These are phyloP conservation scores for Tilletia walkeri DNA, from an alignment of 1,284 basidiomycete genomes.

Conservation along the genomic window DNA sequence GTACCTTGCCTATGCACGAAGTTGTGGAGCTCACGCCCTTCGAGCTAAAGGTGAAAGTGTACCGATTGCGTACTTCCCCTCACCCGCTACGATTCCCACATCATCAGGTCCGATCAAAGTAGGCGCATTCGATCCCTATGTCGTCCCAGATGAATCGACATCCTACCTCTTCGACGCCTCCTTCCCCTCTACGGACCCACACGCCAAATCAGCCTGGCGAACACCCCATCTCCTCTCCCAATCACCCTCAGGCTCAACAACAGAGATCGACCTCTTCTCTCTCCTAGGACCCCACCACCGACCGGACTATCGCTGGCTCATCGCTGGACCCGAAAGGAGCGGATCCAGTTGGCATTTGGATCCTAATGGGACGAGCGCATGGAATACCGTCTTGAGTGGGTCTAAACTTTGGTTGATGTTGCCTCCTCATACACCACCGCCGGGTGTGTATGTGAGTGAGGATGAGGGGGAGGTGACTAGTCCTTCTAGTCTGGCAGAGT, in stretches of 20 bases:
- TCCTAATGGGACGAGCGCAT: conserved; percentile 57
- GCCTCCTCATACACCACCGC: conserved; percentile 56
- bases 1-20: conserved; percentile 43
- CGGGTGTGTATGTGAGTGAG: conserved; percentile 57
- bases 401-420: conserved; percentile 58
- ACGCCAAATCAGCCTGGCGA: conserved; percentile 38
- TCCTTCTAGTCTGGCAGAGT: conserved; percentile 56
- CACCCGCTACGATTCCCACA: not conserved
- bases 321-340: conserved; percentile 44
- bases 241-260: conserved; percentile 17
- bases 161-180: conserved; percentile 50
- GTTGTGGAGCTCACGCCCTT: conserved; percentile 20
- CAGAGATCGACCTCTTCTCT: conserved; percentile 40
- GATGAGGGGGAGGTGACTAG: conserved; percentile 56
- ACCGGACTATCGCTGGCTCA: conserved; percentile 51
- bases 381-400: conserved; percentile 58
- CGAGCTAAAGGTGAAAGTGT: conserved; percentile 11
- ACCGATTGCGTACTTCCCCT: conserved; percentile 1
- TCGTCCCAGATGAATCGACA: conserved; percentile 49
- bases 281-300: conserved; percentile 35
- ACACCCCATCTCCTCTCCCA: conserved; percentile 27
- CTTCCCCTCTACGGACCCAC: conserved; percentile 34
- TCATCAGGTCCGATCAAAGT: conserved; percentile 1
- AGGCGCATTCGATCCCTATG: conserved; percentile 34
- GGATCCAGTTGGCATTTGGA: conserved; percentile 55